Conservation (phyloP, 2,329 filamentous ascomycete genomes). For the Alternaria angustiovoidea region DNA sequence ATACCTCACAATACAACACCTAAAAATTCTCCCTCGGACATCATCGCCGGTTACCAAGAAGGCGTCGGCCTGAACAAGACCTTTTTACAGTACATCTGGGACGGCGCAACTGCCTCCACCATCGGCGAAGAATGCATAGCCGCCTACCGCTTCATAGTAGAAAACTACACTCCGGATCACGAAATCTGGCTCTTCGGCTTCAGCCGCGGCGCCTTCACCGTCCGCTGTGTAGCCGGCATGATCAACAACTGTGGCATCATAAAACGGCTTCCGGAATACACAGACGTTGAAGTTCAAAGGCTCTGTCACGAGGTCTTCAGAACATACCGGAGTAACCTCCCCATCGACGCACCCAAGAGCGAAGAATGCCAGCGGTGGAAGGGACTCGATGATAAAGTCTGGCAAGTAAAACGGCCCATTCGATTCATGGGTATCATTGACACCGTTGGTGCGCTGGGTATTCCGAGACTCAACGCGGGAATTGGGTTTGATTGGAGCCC, state of each 20-base stretch:
- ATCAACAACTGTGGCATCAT: constrained; percentile 56
- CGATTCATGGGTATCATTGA: constrained; percentile 47
- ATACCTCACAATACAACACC: constrained; percentile 5
- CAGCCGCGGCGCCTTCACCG: constrained; percentile 57
- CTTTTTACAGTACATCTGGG: constrained; percentile 49
- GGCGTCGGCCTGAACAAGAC: constrained; percentile 47
- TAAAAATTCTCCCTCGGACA: constrained; percentile 6
- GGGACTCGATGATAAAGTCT: constrained; percentile 28
- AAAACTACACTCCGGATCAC: constrained; percentile 46
- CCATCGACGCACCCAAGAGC: constrained; percentile 39
- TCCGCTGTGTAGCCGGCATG: constrained; percentile 55
- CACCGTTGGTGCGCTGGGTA: constrained; percentile 47
- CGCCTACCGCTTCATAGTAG: constrained; percentile 48
- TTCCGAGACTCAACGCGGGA: constrained; percentile 46
- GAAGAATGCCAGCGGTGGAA: constrained; percentile 30
- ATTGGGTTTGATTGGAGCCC: constrained; percentile 48
- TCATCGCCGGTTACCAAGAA: constrained; percentile 49
- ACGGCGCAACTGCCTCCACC: constrained; percentile 47
- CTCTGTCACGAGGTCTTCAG: constrained; percentile 46
- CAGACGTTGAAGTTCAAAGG: constrained; percentile 25
- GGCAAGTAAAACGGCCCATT: constrained; percentile 43
- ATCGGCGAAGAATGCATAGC: constrained; percentile 47
- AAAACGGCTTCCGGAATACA: constrained; percentile 12
- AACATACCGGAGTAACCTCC: constrained; percentile 41
- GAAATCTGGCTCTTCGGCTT: constrained; percentile 58